Percentiles rank a stretch among this genome's conserved stretches.
Conservation (phyloP, 2,329 filamentous ascomycete genomes). For the Aspergillus uvarum region DNA sequence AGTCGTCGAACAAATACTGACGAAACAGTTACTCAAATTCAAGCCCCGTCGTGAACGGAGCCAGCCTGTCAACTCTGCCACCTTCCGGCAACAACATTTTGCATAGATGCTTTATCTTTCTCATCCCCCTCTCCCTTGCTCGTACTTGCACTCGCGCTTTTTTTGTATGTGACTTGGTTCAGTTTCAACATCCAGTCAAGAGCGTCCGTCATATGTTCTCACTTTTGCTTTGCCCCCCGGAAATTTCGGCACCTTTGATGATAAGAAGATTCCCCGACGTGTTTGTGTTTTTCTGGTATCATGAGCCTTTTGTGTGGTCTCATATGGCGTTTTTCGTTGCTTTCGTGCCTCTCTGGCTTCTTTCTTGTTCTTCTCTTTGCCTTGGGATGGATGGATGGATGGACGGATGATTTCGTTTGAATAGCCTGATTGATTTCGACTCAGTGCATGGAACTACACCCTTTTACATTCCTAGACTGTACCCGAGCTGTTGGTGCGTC, state of each 20-base stretch:
- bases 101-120: not conserved
- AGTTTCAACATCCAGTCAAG: too few species aligned
- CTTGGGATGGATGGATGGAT: not conserved
- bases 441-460: not conserved
- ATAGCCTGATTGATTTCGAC: not conserved
- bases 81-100: not conserved
- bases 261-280: slow-evolving; percentile 8
- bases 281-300: not conserved
- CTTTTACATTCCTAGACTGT: not conserved
- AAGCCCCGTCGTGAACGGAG: slow-evolving; percentile 4
- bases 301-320: not conserved
- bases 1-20: slow-evolving; percentile 26
- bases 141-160: not conserved
- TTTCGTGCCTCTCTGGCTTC: not conserved
- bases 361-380: not conserved
- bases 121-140: not conserved
- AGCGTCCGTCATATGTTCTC: too few species aligned
- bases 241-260: not conserved
- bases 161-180: too few species aligned
- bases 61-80: not conserved
- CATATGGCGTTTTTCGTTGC: not conserved
- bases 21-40: slow-evolving; percentile 10
- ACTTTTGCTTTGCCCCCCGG: slow-evolving; percentile 1
- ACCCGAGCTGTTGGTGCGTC: too few species aligned
- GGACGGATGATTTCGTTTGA: not conserved